Base-by-base conservation (phyloP, 371 early-diverging fungal species). In the Funneliformis caledonium region DNA sequence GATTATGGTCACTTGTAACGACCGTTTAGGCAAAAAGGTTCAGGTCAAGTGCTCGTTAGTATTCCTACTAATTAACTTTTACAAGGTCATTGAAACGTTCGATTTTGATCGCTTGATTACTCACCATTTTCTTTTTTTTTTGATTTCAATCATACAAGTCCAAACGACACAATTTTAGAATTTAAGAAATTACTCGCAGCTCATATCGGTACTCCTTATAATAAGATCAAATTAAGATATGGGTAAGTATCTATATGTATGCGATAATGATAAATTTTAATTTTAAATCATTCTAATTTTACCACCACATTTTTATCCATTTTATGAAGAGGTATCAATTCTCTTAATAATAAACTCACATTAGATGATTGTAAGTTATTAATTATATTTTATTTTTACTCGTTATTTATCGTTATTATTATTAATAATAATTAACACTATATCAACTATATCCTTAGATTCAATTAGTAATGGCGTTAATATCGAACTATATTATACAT, bases 391-490 rank as follows among this genome's bases (percentile, higher is more conserved):
- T 64, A 12, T 37, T 64, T 52, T 33, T 74, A 60, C 31, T 45
- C 14, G 37, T 4, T 76, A 42, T 60, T 59, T 22, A 76, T 16
- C 19, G 16, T 43, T 16, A 76, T 22, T 64, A 37, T 43, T 37
- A 22, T 2, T 31, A 56, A 7, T 56, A 19, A 56, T 56, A 16
- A 56, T 26, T 26, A 26, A 26, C 26, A 26, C 26, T 26, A 26
- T 26, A 26, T 26, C 19, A 56, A 56, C 26, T 37, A 43, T 22
- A 48, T 47, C 68, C 19, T 3, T 83, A 92, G 92, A 97, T 83
- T 97, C 97, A 84, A 91, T 97, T 65, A 93, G 96, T 83, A 95
- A 97, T 82, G 97, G 97, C 72, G 95, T 96, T 93, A 96, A 91
- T 85, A 81, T 97, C 72, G 98, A 97, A 88, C 82, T 97, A 81